A percentile compares a stretch with the other conserved stretches of the same genome.
Conservation (phyloP, 2,329 filamentous ascomycete genomes). For the Phaeosphaeriaceae sp. region DNA sequence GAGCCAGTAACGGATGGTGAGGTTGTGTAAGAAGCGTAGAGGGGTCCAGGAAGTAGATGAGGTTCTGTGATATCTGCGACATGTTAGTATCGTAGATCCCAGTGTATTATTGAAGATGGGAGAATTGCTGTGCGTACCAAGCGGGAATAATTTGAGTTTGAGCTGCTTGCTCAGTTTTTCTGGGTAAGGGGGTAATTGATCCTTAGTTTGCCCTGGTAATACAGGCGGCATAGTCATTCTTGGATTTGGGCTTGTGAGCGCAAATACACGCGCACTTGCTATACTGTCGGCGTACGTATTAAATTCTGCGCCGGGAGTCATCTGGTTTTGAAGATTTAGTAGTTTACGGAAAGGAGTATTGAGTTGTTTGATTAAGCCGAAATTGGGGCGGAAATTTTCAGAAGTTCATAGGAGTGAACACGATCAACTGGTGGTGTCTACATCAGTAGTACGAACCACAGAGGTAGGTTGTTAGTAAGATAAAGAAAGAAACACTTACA, state of each 20-base stretch:
- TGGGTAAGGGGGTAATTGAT: conserved; percentile 48
- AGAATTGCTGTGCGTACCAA: conserved; percentile 37
- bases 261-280: conserved; percentile 57
- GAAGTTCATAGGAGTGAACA: conserved; percentile 24
- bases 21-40: conserved; percentile 42
- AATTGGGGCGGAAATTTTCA: conserved; percentile 39
- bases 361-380: conserved; percentile 49
- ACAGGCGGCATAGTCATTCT: conserved; percentile 77
- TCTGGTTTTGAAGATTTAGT: conserved; percentile 52
- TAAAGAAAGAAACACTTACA: conserved; percentile 42
- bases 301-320: conserved; percentile 86
- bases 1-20: conserved; percentile 37
- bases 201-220: conserved; percentile 53
- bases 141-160: conserved; percentile 56
- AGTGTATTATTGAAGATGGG: not conserved
- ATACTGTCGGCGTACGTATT: conserved; percentile 84
- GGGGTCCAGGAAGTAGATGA: conserved; percentile 51
- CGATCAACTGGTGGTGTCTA: conserved; percentile 30
- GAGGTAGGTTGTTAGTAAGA: conserved; percentile 3
- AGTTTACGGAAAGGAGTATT: conserved; percentile 36
- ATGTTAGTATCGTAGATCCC: too few relatives aligned
- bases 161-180: conserved; percentile 49
- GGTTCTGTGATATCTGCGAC: conserved; percentile 53
- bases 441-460: conserved; percentile 13
- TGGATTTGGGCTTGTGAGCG: conserved; percentile 64